Base-by-base conservation (phyloP, 2,329 filamentous ascomycete species). In the Nothophaeocryptopus gaeumannii region DNA sequence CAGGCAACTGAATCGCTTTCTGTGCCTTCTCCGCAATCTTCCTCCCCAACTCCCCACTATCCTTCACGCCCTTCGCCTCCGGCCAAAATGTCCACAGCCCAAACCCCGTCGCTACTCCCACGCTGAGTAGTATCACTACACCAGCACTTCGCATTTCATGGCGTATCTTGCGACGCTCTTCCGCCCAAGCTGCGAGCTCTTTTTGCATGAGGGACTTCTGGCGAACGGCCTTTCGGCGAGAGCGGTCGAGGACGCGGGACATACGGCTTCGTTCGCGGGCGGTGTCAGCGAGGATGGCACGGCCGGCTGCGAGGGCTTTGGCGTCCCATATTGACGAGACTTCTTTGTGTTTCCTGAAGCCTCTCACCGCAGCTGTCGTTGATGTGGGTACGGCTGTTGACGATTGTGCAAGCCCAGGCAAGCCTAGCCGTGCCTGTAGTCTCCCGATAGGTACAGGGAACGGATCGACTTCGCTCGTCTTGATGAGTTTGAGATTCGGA, bases 401-500 rank as follows among this genome's bases (percentile, higher is more conserved):
- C 29, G 9, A 11, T 14, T 16, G 45, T 36, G 4, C 9, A 29
- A 31, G 20, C n/a, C 20, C 4, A 26, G 20, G 20, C 4, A 26
- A 26, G 20, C 20, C 20, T 3, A 26, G 20, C 3, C 20, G 20
- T 4, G 20, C 20, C 7, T 26, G 35, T 12, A 33, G 38, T 5
- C 8, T 37, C 9, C 29, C 44, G 32, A 32, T 43, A 11, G 60
- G 56, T 2, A 54, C 36, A 1, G 57, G 54, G 34, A 49, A 62
- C 2, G 60, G 56, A 14, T 64, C 51, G 40, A 67, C 54, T 46
- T 65, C 64, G 53, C 62, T 61, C 8, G 56, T 57, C 37, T 65
- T 49, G 51, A 67, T 66, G 33, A 67, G 54, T 32, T 65, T 61
- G 12, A 67, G 56, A 2, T 55, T 45, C 1, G 64, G 64, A n/a